A percentile compares a stretch with the other conserved stretches of the same genome.
Evolutionary conservation across 352 stramenopile genomes (phyloP).

Genomic region (Globisporangium rhizosaccharum): DNA sequence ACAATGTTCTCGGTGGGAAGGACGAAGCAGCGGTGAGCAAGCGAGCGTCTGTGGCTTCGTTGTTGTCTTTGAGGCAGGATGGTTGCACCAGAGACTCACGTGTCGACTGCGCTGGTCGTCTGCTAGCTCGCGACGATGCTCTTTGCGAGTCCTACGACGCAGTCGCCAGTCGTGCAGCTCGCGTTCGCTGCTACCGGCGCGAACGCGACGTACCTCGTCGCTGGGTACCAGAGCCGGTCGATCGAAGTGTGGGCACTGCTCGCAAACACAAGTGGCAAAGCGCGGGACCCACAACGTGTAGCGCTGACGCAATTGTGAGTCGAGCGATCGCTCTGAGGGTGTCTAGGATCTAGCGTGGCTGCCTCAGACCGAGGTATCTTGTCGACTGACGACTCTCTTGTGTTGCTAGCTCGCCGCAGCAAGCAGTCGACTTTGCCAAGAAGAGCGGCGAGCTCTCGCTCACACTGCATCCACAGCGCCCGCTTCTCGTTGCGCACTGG

Average conservation of each 20-base stretch:
- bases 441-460: constrained; percentile 41
- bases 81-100: not conserved
- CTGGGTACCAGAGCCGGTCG: constrained; percentile 48
- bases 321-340: not conserved
- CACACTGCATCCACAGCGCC: constrained; percentile 31
- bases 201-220: constrained; percentile 28
- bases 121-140: constrained; percentile 21
- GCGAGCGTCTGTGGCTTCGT: not conserved
- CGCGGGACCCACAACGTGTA: constrained; percentile 25
- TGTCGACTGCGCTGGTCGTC: not conserved
- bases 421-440: constrained; percentile 45
- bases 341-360: not conserved
- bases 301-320: constrained; percentile 28
- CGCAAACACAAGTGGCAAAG: not conserved
- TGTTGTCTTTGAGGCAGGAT: not conserved
- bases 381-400: not conserved
- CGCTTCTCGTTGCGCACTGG: constrained; percentile 47
- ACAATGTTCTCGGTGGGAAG: constrained; percentile 26
- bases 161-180: constrained; percentile 41
- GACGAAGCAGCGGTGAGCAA: constrained; percentile 23
- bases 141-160: constrained; percentile 25
- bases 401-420: constrained; percentile 27
- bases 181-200: constrained; percentile 20
- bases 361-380: not conserved
- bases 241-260: constrained; percentile 49